Conservation (phyloP, 2,329 filamentous ascomycete genomes). For the Microdochium nivale region DNA sequence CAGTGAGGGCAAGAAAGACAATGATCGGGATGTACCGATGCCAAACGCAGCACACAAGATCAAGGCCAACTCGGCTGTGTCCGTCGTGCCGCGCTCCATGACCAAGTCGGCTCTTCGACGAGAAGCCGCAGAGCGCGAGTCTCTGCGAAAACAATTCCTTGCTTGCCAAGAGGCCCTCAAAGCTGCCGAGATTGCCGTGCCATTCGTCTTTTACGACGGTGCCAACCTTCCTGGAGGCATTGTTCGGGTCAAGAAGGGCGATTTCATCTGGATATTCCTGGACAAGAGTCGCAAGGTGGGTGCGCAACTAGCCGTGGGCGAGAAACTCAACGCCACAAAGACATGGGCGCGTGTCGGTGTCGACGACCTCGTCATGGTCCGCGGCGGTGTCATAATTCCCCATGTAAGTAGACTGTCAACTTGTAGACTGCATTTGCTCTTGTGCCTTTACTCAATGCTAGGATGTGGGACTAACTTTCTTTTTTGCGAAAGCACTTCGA, state of each 20-base stretch:
- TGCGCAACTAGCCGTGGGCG: conserved; percentile 69
- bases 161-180: conserved; percentile 79
- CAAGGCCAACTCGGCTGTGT: conserved; percentile 52
- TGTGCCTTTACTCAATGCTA: not conserved
- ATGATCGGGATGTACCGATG: conserved; percentile 13
- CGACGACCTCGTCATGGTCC: conserved; percentile 89
- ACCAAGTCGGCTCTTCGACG: conserved; percentile 68
- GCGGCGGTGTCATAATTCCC: conserved; percentile 84
- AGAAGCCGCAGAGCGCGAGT: conserved; percentile 67
- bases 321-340: conserved; percentile 56
- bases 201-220: conserved; percentile 96
- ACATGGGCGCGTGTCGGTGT: conserved; percentile 93
- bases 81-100: conserved; percentile 56
- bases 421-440: not conserved
- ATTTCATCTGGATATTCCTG: conserved; percentile 85
- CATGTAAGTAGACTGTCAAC: conserved; percentile 60
- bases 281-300: conserved; percentile 88
- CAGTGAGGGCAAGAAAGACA: conserved; percentile 20
- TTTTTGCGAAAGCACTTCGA: conserved; percentile 70
- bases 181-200: conserved; percentile 79
- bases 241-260: conserved; percentile 86
- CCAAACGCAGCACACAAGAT: conserved; percentile 34
- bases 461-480: conserved; percentile 4
- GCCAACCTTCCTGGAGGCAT: conserved; percentile 78
- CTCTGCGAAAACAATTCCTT: conserved; percentile 71